phyloP scores from a whole-genome alignment of 805 yeast genomes.

The Candida taoyuanica region DNA sequence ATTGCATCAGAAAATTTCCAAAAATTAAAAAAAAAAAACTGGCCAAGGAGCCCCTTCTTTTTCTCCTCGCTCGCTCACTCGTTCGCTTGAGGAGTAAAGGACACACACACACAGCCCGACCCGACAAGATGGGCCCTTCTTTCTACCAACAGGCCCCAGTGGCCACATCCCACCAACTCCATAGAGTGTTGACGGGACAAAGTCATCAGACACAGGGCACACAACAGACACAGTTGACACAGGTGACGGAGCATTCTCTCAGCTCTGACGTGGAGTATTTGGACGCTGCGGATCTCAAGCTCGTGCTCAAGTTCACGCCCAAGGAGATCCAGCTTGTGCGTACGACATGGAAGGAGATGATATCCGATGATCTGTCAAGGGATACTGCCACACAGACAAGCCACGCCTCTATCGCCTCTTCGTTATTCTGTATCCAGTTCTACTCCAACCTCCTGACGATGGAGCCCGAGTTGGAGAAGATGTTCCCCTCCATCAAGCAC shows the following conservation, averaged over 20 bases:
- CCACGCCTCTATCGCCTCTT: slow-evolving; percentile 40
- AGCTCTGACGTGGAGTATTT: slow-evolving; percentile 20
- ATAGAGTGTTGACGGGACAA: slow-evolving; percentile 1
- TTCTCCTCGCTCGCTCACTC: no score
- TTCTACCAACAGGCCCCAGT: slow-evolving; percentile 5
- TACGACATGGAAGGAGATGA: slow-evolving; percentile 35
- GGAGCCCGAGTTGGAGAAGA: slow-evolving; percentile 54
- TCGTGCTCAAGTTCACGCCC: slow-evolving; percentile 27
- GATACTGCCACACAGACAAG: slow-evolving; percentile 7
- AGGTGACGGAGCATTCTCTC: slow-evolving; percentile 11
- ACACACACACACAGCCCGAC: no score
- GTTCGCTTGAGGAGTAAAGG: no score
- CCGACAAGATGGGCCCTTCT: not conserved
- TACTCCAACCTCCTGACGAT: slow-evolving; percentile 62
- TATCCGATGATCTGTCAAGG: slow-evolving; percentile 29
- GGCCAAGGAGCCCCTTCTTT: no score
- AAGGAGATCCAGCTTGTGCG: slow-evolving; percentile 33
- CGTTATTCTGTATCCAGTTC: slow-evolving; percentile 71
- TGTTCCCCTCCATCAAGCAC: slow-evolving; percentile 71
- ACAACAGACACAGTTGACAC: slow-evolving; percentile 6
- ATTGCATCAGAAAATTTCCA: no score
- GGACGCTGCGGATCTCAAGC: slow-evolving; percentile 19
- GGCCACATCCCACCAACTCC: not conserved
- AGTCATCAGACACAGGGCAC: slow-evolving; percentile 5
- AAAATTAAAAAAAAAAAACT: no score